phyloP scores from a whole-genome alignment of 768 basidiomycete species.

The Cyclocybe aegerita region DNA sequence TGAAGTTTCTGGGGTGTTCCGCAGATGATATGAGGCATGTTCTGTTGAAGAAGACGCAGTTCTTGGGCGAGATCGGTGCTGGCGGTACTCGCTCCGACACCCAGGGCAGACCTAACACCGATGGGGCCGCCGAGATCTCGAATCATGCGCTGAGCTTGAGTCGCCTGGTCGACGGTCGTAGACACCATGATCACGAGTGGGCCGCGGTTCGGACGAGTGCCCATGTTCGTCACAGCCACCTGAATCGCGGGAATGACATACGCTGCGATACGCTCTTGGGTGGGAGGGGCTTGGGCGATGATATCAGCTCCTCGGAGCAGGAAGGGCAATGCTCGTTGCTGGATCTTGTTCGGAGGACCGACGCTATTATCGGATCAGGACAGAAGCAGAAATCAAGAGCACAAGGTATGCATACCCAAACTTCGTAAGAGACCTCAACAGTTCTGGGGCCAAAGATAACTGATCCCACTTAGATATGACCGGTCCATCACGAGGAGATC shows the following conservation, averaged over 20 bases:
- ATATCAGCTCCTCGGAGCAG: slow-evolving; percentile 92
- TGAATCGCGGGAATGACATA: slow-evolving; percentile 94
- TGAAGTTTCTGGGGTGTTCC: slow-evolving; percentile 97
- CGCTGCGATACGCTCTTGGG: slow-evolving; percentile 96
- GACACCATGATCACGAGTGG: slow-evolving; percentile 93
- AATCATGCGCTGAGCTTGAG: slow-evolving; percentile 94
- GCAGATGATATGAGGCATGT: slow-evolving; percentile 92
- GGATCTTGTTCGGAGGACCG: slow-evolving; percentile 98
- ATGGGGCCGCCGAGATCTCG: slow-evolving; percentile 92
- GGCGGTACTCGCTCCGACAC: slow-evolving; percentile 73
- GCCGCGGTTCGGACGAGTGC: slow-evolving; percentile 63
- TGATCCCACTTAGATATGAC: slow-evolving; percentile 97
- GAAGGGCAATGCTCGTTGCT: slow-evolving; percentile 95
- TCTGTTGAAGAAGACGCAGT: slow-evolving; percentile 81
- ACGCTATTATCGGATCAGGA: slow-evolving; percentile 48
- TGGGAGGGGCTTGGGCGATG: slow-evolving; percentile 98
- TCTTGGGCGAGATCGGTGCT: slow-evolving; percentile 71
- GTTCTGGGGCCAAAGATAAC: slow-evolving; percentile 78
- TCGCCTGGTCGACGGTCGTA: slow-evolving; percentile 98
- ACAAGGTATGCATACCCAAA: slow-evolving; percentile 71
- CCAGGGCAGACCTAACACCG: slow-evolving; percentile 87
- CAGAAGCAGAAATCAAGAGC: slow-evolving; percentile 7
- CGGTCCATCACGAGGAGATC: slow-evolving; percentile 71
- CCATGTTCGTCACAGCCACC: slow-evolving; percentile 67
- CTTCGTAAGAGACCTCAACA: slow-evolving; percentile 85